Evolutionary conservation across 140 eudicot genomes (phyloP), one percentile per base, ranked within the genome.

Genomic region (Stevia rebaudiana): DNA sequence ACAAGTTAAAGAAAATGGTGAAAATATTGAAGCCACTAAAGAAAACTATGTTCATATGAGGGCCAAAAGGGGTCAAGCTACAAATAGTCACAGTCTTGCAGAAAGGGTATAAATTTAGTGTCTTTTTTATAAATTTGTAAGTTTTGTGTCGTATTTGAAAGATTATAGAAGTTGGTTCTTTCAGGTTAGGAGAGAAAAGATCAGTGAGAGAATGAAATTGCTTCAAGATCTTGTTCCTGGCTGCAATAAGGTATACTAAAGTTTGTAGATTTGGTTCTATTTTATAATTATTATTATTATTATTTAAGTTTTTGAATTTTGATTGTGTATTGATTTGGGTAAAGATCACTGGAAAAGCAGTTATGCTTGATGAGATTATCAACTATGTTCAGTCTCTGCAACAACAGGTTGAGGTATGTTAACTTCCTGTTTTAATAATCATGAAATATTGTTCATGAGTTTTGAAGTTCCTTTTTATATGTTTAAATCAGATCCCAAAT

Each of bases 181-280:
- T 40, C 70, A 90, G 97, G 94, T 90, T 69, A 84, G 97, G 76
- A 84, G 97, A 78, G 97, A 90, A 18, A 84, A 72, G 80, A 90
- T 90, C 17, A 87, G 95, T 76, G 97, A 90, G 84, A 88, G 97
- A 30, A 90, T 90, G 97, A 80, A 83, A 58, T 75, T 90, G 79
- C 94, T 90, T 58, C 97, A 90, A 84, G 97, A 90, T 58, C 90
- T 90, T 52, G 97, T 90, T 61, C 97, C 97, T 62, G 97, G 97
- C 50, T 90, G 97, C 82, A 84, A 82, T 65, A 90, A 90, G 95
- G 97, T 90, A 53, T 16, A 28, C 11, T 43, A 43, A 22, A 16
- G 3, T 65, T 30, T 37, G 1, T 11, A 15, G 58, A 21, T 56
- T 43, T 50, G 37, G 37, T 2, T 48, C 23, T 49, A 9, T 43